Base-by-base conservation (phyloP, 305 asterid genomes). In the Petunia hybrid region DNA sequence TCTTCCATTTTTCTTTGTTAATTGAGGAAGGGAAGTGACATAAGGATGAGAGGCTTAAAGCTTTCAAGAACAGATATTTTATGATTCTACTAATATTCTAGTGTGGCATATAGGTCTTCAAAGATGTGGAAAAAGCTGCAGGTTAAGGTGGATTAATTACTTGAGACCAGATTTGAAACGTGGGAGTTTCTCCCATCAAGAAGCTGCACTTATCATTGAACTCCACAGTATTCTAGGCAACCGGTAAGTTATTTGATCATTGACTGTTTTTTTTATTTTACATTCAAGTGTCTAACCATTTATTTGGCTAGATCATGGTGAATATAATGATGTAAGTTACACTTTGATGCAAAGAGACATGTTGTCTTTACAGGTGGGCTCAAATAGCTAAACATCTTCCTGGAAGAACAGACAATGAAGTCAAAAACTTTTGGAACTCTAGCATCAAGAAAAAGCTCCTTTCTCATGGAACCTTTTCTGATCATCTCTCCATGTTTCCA, bases 321-420 rank as follows among this genome's bases (percentile, higher is more conserved):
- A 8, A 4, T 55, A 2, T 36, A 56, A 76, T n/a, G 10, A 22
- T 22, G 31, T 22, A 22, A 22, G 31, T 22, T 77, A 71, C 75
- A 80, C 46, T 4, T 78, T 84, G 82, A 84, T 84, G 85, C 83
- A 88, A 83, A 71, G 39, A 38, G 68, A 82, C 13, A 31, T 16
- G 48, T 82, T 48, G 40, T 42, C 70, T 65, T 22, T 66, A 41
- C 83, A 95, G 99, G 89, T 95, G 99, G 99, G 97, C 99, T 65
- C 93, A 90, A 81, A 95, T 94, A 65, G 97, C 97, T 0, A 92
- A 89, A 84, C 91, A 90, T 69, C 86, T 95, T 1, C 99, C 98
- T 0, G 99, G 99, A 76, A 90, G 99, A 86, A 94, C 99, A 8
- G 97, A 95, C 85, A 95, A 95, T 36, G 98, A 95, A 79, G 92